Percentiles rank a stretch among this genome's conserved stretches.
Conservation (phyloP, 202 grass and related monocot genomes). For the Cymbopogon flexuosus region DNA sequence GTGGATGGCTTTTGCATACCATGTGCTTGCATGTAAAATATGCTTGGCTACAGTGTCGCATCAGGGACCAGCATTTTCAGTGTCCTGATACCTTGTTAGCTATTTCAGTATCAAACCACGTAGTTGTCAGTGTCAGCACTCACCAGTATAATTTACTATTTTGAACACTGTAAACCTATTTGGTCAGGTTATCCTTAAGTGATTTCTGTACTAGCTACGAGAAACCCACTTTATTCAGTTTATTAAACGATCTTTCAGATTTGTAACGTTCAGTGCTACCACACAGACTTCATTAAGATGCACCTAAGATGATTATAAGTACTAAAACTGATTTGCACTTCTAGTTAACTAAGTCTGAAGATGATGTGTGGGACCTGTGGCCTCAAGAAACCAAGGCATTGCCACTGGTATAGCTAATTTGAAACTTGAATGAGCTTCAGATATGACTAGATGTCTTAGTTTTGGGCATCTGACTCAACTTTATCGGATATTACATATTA, state of each 20-base stretch:
- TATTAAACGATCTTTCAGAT: not conserved
- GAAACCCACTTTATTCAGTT: not conserved
- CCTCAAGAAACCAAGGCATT: not conserved
- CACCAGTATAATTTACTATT: not conserved
- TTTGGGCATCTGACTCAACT: not conserved
- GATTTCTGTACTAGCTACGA: conserved; percentile 20
- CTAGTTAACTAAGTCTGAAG: conserved; percentile 7
- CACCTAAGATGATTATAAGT: not conserved
- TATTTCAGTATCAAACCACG: not conserved
- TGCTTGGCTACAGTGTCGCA: not conserved
- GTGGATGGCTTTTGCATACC: conserved; percentile 23
- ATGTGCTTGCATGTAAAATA: conserved; percentile 14
- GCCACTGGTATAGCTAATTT: not conserved
- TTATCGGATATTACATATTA: not conserved
- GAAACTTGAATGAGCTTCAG: not conserved
- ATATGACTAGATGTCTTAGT: not conserved
- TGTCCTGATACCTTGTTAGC: not conserved
- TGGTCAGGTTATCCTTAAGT: not conserved
- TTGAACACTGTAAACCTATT: conserved; percentile 3
- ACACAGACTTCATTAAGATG: not conserved
- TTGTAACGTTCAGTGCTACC: not conserved
- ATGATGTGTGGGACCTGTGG: not conserved
- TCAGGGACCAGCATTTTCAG: conserved; percentile 1
- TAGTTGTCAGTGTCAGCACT: conserved; percentile 1
- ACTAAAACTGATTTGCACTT: not conserved